These are phyloP conservation scores for Solanum chacoense DNA, from an alignment of 305 asterid species.

Conservation along the genomic window DNA sequence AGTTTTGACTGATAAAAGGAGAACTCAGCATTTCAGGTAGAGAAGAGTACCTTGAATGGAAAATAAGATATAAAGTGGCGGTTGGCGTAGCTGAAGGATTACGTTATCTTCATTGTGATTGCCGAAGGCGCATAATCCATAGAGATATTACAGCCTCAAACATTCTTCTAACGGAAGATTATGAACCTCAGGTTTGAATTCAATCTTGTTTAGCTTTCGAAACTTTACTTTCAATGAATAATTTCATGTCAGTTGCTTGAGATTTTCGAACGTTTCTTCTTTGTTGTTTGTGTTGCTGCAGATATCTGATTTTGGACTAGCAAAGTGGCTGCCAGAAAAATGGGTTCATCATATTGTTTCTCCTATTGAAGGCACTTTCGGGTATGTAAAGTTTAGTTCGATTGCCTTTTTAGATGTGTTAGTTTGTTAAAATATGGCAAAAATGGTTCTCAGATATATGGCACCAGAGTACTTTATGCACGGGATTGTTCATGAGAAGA, in stretches of 20 bases:
- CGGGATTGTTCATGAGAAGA: conserved; percentile 83
- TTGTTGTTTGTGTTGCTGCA: conserved; percentile 18
- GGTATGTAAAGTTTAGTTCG: conserved; percentile 29
- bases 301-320: conserved; percentile 98
- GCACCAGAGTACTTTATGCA: conserved; percentile 99
- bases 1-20: conserved; percentile 15
- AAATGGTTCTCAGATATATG: conserved; percentile 54
- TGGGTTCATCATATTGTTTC: conserved; percentile 85
- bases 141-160: conserved; percentile 97
- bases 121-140: conserved; percentile 84
- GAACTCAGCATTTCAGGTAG: conserved; percentile 34
- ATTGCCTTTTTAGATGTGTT: background rate
- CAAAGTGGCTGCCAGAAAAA: conserved; percentile 96
- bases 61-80: conserved; percentile 54
- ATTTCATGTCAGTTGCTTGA: background rate
- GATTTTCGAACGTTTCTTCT: background rate
- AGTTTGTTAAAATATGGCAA: background rate
- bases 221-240: background rate
- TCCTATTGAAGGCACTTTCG: conserved; percentile 98
- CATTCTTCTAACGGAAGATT: conserved; percentile 70
- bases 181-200: conserved; percentile 66
- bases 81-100: conserved; percentile 84
- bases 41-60: conserved; percentile 50
- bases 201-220: background rate
- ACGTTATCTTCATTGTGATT: conserved; percentile 68